Conservation (phyloP, 306 rosid species). For the Leucaena leucocephala region DNA sequence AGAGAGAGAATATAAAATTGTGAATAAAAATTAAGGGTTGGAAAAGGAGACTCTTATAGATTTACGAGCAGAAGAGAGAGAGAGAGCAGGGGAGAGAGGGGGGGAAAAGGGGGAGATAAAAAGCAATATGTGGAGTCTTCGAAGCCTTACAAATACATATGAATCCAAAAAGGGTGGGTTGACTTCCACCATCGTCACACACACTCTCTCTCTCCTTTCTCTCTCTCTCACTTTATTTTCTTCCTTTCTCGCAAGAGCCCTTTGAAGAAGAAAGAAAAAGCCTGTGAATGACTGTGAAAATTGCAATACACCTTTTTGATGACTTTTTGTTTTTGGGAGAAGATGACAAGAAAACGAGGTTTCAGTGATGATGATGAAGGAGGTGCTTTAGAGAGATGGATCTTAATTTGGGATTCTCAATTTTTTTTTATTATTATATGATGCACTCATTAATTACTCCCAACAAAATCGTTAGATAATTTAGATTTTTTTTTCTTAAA, state of each 20-base stretch:
- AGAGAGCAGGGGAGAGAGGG: conserved; percentile 8
- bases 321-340: conserved; percentile 39
- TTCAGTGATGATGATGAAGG: conserved; percentile 39
- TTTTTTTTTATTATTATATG: background rate
- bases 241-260: conserved; percentile 26
- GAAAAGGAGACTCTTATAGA: conserved; percentile 41
- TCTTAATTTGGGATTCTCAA: background rate
- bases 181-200: conserved; percentile 53
- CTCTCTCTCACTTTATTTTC: background rate
- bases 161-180: conserved; percentile 84
- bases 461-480: background rate
- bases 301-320: conserved; percentile 45
- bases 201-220: background rate
- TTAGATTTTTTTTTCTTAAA: background rate
- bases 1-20: background rate
- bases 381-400: conserved; percentile 3
- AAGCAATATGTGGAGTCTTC: conserved; percentile 73
- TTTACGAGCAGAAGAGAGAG: conserved; percentile 34
- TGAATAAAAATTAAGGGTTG: background rate
- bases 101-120: conserved; percentile 49
- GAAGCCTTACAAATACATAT: conserved; percentile 87
- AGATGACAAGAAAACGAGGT: conserved; percentile 35
- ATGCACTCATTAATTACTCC: background rate
- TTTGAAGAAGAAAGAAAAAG: conserved; percentile 42
- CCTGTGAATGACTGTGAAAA: conserved; percentile 50